Base-by-base conservation (phyloP, 2,329 filamentous ascomycete genomes). In the Xenoacremonium recifei region DNA sequence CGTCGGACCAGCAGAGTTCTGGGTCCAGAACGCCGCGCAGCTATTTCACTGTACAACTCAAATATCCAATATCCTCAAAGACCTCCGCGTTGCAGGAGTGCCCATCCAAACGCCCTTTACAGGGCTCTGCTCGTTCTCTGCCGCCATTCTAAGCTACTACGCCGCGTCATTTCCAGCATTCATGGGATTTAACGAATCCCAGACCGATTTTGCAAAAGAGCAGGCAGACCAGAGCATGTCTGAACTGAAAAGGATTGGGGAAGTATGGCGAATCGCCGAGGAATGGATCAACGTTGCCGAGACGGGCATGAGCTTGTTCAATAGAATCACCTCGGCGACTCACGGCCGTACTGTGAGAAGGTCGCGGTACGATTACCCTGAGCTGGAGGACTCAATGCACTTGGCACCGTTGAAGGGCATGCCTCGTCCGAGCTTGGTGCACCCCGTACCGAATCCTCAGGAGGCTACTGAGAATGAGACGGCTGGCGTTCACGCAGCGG, bases 201-300 rank as follows among this genome's bases (percentile, higher is more conserved):
- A 57, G 17, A 35, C 35, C 0, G 2, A 21, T 0, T 37, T 44
- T 6, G 55, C 55, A 0, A 45, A 51, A 2, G 16, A 35, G 0
- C 53, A 57, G 3, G 51, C 55, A 0, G 40, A 51, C 4, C 37
- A 48, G 0, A 55, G 45, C 0, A 52, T 52, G 42, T 16, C 21
- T 0, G 25, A 45, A 21, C 37, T 58, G 2, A 40, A 42, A 0
- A 51, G 48, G 2, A 57, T 55, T 5, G 42, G 48, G 0, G 31
- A 49, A 0, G 35, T 58, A 0, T 58, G 55, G 55, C 47, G 44
- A 6, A 38, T 58, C 10, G 55, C 55, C 2, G 43, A 55, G 2
- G 55, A 57, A n/a, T 58, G 55, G 55, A 48, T 58, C 11, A 46
- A 52, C 9, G 53, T 58, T 16, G 31, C 54, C 0, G 38, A 58